Percentiles rank a stretch among this genome's conserved stretches.
Evolutionary conservation across 106 monocot species (phyloP).

Genomic region (Dioscorea alata): DNA sequence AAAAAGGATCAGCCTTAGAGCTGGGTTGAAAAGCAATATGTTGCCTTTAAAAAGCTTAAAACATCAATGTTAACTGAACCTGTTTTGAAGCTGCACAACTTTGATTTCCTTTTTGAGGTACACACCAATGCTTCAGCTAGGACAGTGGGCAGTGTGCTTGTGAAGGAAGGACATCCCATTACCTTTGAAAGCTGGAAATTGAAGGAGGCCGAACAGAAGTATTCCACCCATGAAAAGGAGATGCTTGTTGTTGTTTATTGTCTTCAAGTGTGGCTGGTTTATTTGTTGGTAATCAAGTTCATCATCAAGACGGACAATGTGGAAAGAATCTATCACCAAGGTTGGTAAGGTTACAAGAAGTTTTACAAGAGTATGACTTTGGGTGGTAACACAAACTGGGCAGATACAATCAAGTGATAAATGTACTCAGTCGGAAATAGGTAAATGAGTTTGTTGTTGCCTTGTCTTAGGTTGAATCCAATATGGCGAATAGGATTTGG

Average conservation of each 20-base stretch:
- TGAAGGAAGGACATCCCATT: background rate
- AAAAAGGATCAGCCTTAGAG: background rate
- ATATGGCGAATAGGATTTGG: no score
- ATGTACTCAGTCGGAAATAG: background rate
- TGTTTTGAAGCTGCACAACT: background rate
- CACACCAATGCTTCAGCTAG: background rate
- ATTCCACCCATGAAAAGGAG: background rate
- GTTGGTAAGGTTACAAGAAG: background rate
- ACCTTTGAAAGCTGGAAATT: background rate
- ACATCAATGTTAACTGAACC: no score
- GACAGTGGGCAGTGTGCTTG: background rate
- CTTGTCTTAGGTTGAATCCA: no score
- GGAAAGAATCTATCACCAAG: background rate
- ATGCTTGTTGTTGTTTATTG: background rate
- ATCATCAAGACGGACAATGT: background rate
- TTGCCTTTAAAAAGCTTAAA: no score
- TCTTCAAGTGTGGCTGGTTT: background rate
- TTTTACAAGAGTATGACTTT: background rate
- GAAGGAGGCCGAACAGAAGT: background rate
- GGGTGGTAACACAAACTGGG: background rate
- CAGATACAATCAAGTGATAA: background rate
- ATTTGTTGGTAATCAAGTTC: background rate
- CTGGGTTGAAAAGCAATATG: background rate
- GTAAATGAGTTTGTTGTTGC: no score
- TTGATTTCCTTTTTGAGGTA: background rate